Conservation (phyloP, 768 basidiomycete genomes). For the Lentinus tigrinus region DNA sequence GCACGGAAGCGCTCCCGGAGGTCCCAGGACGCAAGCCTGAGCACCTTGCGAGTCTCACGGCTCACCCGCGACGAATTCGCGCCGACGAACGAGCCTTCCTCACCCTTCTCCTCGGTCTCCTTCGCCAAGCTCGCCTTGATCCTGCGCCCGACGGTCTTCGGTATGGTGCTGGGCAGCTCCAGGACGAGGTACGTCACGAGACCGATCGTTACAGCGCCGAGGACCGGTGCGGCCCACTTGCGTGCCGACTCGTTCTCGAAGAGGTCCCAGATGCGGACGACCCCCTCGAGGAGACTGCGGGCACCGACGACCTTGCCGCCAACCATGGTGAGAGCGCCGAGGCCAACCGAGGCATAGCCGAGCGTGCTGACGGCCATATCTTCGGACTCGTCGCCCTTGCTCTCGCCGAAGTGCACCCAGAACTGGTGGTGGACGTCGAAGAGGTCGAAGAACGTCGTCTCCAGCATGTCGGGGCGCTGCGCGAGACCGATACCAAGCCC, state of each 20-base stretch:
- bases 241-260: constrained; percentile 77
- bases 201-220: constrained; percentile 76
- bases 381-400: constrained; percentile 38
- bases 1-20: constrained; percentile 75
- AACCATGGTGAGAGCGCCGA: constrained; percentile 88
- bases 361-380: constrained; percentile 60
- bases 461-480: constrained; percentile 71
- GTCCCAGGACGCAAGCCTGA: constrained; percentile 90
- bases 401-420: constrained; percentile 65
- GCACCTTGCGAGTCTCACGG: constrained; percentile 89
- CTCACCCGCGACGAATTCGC: constrained; percentile 68
- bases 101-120: constrained; percentile 47
- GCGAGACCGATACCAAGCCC: constrained; percentile 85
- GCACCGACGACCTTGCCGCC: constrained; percentile 80
- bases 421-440: constrained; percentile 86
- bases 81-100: constrained; percentile 56
- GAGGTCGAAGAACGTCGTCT: constrained; percentile 79
- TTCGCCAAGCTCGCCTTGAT: constrained; percentile 64
- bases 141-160: constrained; percentile 84
- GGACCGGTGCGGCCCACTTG: constrained; percentile 84
- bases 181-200: constrained; percentile 77
- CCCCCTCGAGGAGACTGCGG: constrained; percentile 73
- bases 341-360: constrained; percentile 69
- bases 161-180: constrained; percentile 87
- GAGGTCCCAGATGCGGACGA: constrained; percentile 73